Evolutionary conservation across 1,284 basidiomycete species (phyloP), one percentile per base, ranked within the genome.

Genomic region (Singerocomus rubriflavus): DNA sequence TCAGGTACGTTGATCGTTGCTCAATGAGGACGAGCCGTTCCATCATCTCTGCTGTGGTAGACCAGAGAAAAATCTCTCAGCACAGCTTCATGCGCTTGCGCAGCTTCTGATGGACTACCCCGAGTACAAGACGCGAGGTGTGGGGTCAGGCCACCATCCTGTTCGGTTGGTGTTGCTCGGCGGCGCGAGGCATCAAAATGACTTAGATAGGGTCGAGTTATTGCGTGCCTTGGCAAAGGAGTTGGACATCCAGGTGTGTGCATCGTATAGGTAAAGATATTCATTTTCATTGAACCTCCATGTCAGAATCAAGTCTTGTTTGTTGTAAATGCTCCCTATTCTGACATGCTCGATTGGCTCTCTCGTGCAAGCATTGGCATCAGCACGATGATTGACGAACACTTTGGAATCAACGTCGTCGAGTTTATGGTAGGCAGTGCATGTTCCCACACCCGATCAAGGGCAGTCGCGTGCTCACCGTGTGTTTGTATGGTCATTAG

Each of bases 301-400:
- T 25, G 8, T 35, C 58, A 93, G 88, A 70, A 78, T 11, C 75
- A 84, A 50, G 84, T 93, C 16, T 76, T 85, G 39, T 92, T 98
- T 57, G 71, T 90, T 6, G 79, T 97, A 41, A 98, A 98, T 59
- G 92, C 91, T 0, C 72, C 88, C 1, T 98, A 89, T 58, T 58
- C 80, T 0, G 77, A 78, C 9, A 79, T 98, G 54, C 76, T 95
- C 1, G 56, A 69, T 2, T 83, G 84, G 72, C 76, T 99, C 1
- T 79, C 83, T 1, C 71, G 71, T 13, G 85, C 93, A 0, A 90
- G 85, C 52, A 78, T 98, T 5, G 96, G 97, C 0, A 67, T 98
- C 25, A 96, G 91, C 64, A 98, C 96, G 5, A 99, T 99, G 96
- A 82, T 95, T 1, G 95, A 99, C 65, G 97, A 99, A 69, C 96